Percentiles rank a stretch among this genome's conserved stretches.
Evolutionary conservation across 2,329 filamentous ascomycete genomes (phyloP).

Genomic region (Cytospora leucostoma): DNA sequence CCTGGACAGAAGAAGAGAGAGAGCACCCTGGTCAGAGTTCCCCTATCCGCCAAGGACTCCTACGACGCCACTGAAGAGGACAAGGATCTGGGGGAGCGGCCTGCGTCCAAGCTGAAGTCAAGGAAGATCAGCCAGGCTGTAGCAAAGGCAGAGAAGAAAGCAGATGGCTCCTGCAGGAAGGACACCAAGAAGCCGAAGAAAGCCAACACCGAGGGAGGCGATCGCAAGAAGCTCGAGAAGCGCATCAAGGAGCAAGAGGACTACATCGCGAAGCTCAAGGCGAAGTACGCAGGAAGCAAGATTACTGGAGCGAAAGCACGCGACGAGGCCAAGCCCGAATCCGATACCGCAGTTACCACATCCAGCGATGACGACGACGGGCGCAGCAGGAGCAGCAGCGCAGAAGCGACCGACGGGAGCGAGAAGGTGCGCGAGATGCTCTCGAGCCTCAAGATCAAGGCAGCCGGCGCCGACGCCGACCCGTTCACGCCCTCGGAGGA

Average conservation of each 20-base stretch:
- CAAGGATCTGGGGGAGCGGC: background rate
- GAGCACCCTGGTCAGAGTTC: background rate
- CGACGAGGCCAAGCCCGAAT: background rate
- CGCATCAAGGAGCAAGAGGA: slow-evolving; percentile 12
- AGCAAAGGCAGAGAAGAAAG: slow-evolving; percentile 7
- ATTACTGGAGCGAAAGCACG: background rate
- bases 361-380: background rate
- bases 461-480: slow-evolving; percentile 12
- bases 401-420: slow-evolving; percentile 9
- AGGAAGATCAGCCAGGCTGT: slow-evolving; percentile 17
- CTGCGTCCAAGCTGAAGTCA: background rate
- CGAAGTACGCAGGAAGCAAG: background rate
- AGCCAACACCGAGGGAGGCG: slow-evolving; percentile 10
- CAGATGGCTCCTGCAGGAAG: slow-evolving; percentile 9
- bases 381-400: background rate
- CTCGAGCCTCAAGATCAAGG: slow-evolving; percentile 20
- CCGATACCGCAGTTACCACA: background rate
- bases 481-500: slow-evolving; percentile 31
- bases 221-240: slow-evolving; percentile 13
- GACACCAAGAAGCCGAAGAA: slow-evolving; percentile 13
- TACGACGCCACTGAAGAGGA: slow-evolving; percentile 13
- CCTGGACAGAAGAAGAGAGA: slow-evolving; percentile 7
- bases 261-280: slow-evolving; percentile 20
- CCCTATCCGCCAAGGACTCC: background rate
- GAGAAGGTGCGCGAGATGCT: slow-evolving; percentile 18